phyloP scores from a whole-genome alignment of 495 filamentous ascomycete species.

The Copromyces sp. region DNA sequence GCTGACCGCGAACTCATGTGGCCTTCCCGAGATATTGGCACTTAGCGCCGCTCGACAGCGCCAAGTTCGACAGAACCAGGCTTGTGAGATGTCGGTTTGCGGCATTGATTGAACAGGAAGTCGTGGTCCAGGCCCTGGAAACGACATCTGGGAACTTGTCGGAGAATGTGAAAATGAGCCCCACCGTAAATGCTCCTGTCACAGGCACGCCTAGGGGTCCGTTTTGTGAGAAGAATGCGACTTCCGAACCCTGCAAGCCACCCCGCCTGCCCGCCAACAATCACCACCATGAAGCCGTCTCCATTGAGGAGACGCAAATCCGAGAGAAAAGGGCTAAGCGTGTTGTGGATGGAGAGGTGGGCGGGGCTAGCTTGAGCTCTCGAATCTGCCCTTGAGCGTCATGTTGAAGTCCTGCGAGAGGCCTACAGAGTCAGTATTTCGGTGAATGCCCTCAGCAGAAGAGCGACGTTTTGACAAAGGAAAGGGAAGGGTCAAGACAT shows the following conservation, averaged over 20 bases:
- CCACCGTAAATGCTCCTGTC: background rate
- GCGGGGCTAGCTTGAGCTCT: background rate
- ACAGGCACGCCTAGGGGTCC: conserved; percentile 1
- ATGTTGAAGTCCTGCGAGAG: background rate
- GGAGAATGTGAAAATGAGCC: background rate
- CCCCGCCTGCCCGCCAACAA: background rate
- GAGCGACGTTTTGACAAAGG: background rate
- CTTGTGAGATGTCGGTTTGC: background rate
- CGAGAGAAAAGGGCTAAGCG: conserved; percentile 23
- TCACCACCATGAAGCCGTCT: conserved; percentile 6
- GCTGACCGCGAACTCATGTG: conserved; percentile 26
- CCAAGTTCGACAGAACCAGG: conserved; percentile 2
- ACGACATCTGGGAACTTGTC: background rate
- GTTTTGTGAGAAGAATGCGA: background rate
- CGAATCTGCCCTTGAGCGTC: background rate
- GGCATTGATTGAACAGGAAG: background rate
- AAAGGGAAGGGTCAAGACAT: background rate
- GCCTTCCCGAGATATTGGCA: conserved; percentile 8
- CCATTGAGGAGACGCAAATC: conserved; percentile 23
- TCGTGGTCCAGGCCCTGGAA: background rate
- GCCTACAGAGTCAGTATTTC: background rate
- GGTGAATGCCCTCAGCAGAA: background rate
- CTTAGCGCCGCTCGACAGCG: conserved; percentile 3
- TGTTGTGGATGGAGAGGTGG: background rate
- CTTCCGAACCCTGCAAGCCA: background rate